Evolutionary conservation across 306 rosid species (phyloP).

Genomic region (Prinsepia uniflora): DNA sequence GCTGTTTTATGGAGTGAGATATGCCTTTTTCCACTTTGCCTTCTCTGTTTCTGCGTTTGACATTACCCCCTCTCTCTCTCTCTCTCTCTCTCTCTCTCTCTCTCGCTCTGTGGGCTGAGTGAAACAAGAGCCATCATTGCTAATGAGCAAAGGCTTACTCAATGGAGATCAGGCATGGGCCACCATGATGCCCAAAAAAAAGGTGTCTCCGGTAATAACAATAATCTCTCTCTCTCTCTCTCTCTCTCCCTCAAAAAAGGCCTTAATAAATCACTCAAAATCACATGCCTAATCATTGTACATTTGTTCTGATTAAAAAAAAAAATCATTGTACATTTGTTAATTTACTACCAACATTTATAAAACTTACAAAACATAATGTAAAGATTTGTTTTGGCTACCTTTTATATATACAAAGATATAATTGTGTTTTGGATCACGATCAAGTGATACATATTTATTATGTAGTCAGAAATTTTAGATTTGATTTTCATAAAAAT

Average conservation of each 20-base stretch:
- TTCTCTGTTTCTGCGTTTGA: constrained; percentile 35
- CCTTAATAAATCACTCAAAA: constrained; percentile 59
- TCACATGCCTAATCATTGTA: constrained; percentile 54
- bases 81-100: background rate
- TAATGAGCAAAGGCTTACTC: constrained; percentile 43
- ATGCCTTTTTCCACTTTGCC: constrained; percentile 24
- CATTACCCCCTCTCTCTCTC: background rate
- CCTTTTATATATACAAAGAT: too few relatives aligned
- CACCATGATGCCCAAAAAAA: constrained; percentile 44
- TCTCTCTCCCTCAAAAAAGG: constrained; percentile 27
- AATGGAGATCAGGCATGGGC: constrained; percentile 40
- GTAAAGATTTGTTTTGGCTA: too few relatives aligned
- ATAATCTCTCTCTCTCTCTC: constrained; percentile 16
- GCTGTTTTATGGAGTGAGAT: constrained; percentile 17
- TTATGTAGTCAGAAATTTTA: too few relatives aligned
- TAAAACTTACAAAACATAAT: background rate
- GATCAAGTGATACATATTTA: too few relatives aligned
- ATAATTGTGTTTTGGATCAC: too few relatives aligned
- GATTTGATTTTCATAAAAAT: too few relatives aligned
- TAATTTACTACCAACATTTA: background rate
- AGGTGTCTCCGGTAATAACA: constrained; percentile 34
- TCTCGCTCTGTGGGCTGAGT: background rate
- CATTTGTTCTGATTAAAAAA: too few relatives aligned
- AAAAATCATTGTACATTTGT: too few relatives aligned
- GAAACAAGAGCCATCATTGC: constrained; percentile 50